Evolutionary conservation across 2,329 filamentous ascomycete species (phyloP), one percentile per base, ranked within the genome.

Genomic region (Truncatella angustata): DNA sequence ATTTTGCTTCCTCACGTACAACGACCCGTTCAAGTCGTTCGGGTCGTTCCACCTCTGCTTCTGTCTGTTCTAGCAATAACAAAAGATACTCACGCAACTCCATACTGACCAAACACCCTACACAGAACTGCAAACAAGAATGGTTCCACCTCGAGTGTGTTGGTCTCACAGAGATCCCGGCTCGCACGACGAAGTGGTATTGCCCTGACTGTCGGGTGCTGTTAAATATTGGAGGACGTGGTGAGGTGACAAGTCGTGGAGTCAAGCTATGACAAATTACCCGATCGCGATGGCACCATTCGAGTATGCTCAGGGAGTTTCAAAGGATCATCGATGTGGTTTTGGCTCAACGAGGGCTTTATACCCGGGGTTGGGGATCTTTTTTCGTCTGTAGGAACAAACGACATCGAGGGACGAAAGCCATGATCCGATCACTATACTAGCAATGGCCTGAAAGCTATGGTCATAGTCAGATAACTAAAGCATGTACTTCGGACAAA

Each of bases 111-210:
- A 48, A 51, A 45, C 52, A 58, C 53, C 54, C 48, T 53, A 51
- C 55, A 58, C 62, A 79, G 73, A 74, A 88, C 70, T 94, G 90
- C 71, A 85, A 90, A 60, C 84, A 84, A 56, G 88, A 93, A 68
- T 94, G 90, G 90, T 94, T 93, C 67, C 90, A 94, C 65, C 77
- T 94, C 36, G 83, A 85, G 57, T 94, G 90, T 63, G 87, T 94
- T 5, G 84, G 79, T 4, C 74, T 94, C 30, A 74, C 77, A 10
- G 78, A 85, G 21, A 82, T 88, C 54, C 88, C 89, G 10, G 80
- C 85, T 2, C 77, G 87, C 16, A 87, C 87, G 28, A 86, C 86
- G 2, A 91, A 91, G 69, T 94, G 90, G 90, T 94, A 91, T 63
- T 94, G 90, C 68, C 88, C 88, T 1, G 84, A 90, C 46, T 94